These are phyloP conservation scores for Porcisia hertigi DNA, from an alignment of 208 protist genomes.

Conservation along the genomic window DNA sequence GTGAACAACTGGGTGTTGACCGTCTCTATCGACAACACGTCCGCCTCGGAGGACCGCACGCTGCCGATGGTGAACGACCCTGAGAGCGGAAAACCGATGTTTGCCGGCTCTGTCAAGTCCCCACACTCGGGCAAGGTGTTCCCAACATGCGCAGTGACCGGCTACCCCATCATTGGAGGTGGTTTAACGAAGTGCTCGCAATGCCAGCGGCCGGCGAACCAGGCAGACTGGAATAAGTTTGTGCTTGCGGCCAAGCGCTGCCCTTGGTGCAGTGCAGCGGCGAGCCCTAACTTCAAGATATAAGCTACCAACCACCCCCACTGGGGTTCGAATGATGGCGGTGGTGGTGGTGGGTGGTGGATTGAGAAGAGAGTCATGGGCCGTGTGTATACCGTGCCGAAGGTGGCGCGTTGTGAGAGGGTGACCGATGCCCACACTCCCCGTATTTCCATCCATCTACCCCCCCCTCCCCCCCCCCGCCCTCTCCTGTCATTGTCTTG, in stretches of 20 bases:
- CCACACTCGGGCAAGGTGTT: conserved; percentile 67
- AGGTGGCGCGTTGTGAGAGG: background rate
- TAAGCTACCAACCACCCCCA: conserved; percentile 12
- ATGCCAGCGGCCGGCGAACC: conserved; percentile 84
- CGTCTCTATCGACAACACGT: conserved; percentile 83
- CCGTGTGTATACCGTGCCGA: background rate
- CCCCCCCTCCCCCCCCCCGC: too few species aligned
- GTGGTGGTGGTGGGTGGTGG: too few species aligned
- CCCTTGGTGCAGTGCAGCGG: conserved; percentile 84
- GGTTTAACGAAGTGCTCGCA: conserved; percentile 63
- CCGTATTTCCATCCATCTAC: background rate
- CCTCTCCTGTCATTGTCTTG: conserved; percentile 1
- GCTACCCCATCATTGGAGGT: conserved; percentile 83
- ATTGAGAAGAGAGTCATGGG: background rate
- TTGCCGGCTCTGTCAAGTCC: conserved; percentile 80
- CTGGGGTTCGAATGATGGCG: background rate
- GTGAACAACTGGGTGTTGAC: conserved; percentile 93
- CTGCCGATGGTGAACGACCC: conserved; percentile 70
- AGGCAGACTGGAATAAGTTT: conserved; percentile 93
- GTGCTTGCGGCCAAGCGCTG: conserved; percentile 80
- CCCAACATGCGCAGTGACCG: conserved; percentile 89
- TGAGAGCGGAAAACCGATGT: conserved; percentile 74
- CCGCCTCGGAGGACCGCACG: conserved; percentile 36
- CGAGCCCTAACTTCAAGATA: conserved; percentile 69
- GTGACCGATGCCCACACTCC: background rate